phyloP scores from a whole-genome alignment of 2,329 filamentous ascomycete species.

The Nemania sp. region DNA sequence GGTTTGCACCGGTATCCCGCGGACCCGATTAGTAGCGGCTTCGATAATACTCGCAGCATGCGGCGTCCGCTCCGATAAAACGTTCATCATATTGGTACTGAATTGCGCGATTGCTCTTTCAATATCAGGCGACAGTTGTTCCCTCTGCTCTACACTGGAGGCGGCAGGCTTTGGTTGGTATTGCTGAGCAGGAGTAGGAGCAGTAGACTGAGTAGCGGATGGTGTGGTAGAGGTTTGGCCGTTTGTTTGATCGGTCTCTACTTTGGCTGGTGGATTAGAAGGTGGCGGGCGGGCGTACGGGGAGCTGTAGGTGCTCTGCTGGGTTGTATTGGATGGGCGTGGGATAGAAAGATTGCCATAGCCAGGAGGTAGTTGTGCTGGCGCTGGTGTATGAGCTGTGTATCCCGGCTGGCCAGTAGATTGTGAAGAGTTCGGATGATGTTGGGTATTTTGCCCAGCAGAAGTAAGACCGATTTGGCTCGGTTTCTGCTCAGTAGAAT shows the following conservation, averaged over 20 bases:
- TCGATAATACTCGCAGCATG: conserved; percentile 39
- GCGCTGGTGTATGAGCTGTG: conserved; percentile 34
- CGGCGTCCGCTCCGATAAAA: conserved; percentile 34
- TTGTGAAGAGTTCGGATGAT: conserved; percentile 31
- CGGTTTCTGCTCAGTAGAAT: conserved; percentile 31
- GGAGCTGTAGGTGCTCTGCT: conserved; percentile 40
- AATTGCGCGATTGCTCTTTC: conserved; percentile 38
- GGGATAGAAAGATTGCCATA: conserved; percentile 31
- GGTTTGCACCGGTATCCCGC: conserved; percentile 34
- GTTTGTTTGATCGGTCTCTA: conserved; percentile 26
- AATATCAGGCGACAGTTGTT: conserved; percentile 34
- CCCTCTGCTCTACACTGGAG: conserved; percentile 10
- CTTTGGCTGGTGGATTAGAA: conserved; percentile 31
- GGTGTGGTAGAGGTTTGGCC: conserved; percentile 27
- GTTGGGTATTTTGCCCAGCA: conserved; percentile 28
- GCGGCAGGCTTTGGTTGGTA: conserved; percentile 19
- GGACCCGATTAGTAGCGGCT: conserved; percentile 36
- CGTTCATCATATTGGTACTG: conserved; percentile 37
- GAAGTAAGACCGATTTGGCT: conserved; percentile 31
- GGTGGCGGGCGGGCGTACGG: conserved; percentile 39
- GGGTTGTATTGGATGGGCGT: conserved; percentile 32
- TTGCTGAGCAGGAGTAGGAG: conserved; percentile 13
- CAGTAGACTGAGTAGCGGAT: conserved; percentile 24
- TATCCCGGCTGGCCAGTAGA: conserved; percentile 32
- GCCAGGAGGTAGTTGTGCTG: conserved; percentile 36